Evolutionary conservation across 2,329 filamentous ascomycete species (phyloP).

Genomic region (Pseudocercospora eumusae): DNA sequence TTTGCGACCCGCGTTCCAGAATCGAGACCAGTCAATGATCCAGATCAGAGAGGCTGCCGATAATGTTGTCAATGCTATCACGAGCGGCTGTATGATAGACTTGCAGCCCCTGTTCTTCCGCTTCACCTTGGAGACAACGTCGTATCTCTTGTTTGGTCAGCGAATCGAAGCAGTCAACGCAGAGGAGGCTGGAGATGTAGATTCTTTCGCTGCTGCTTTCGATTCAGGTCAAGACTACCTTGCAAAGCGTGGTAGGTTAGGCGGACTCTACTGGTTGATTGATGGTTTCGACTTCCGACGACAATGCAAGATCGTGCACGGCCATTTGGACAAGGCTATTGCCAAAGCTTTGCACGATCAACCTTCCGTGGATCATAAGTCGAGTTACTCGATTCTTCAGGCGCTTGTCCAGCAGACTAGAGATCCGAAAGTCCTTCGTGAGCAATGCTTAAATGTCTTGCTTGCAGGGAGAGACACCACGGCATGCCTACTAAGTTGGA

Average conservation of each 20-base stretch:
- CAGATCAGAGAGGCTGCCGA: slow-evolving; percentile 4
- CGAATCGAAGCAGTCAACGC: neutral
- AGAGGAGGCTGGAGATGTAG: neutral
- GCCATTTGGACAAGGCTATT: slow-evolving; percentile 14
- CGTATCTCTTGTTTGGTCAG: slow-evolving; percentile 13
- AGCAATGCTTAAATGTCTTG: slow-evolving; percentile 50
- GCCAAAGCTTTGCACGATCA: slow-evolving; percentile 16
- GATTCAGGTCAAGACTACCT: slow-evolving; percentile 3
- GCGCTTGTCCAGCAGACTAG: slow-evolving; percentile 52
- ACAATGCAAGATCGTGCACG: slow-evolving; percentile 12
- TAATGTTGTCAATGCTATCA: neutral
- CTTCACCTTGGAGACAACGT: slow-evolving; percentile 14
- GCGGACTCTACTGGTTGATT: slow-evolving; percentile 13
- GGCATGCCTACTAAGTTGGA: slow-evolving; percentile 47
- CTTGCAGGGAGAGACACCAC: slow-evolving; percentile 55
- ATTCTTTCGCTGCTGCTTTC: slow-evolving; percentile 2
- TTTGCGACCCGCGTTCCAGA: slow-evolving; percentile 12
- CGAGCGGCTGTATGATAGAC: neutral
- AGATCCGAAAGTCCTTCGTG: slow-evolving; percentile 44
- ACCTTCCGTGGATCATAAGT: slow-evolving; percentile 27
- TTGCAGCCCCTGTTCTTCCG: slow-evolving; percentile 13
- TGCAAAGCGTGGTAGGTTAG: slow-evolving; percentile 1
- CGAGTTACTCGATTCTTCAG: slow-evolving; percentile 58
- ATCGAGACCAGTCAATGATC: slow-evolving; percentile 8
- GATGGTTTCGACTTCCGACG: slow-evolving; percentile 3